Conservation (phyloP, 2,329 filamentous ascomycete species). For the Rhinocladiella mackenziei region DNA sequence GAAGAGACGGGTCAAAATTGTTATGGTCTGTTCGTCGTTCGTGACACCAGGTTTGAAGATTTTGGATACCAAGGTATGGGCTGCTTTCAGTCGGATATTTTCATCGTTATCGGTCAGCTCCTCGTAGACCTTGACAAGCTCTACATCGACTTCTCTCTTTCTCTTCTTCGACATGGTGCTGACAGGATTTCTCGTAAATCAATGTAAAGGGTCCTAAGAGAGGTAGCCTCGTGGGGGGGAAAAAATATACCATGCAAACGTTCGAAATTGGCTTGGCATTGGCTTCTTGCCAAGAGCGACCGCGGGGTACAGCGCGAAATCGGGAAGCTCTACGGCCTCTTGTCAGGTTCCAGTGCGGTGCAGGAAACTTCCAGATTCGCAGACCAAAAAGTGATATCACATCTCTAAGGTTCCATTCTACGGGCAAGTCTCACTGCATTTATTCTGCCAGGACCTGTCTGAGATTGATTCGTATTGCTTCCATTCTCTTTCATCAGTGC, state of each 20-base stretch:
- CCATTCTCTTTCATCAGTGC: too few relatives aligned
- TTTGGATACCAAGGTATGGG: constrained; percentile 42
- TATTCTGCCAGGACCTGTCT: too few relatives aligned
- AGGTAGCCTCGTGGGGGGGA: too few relatives aligned
- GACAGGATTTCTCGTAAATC: background rate
- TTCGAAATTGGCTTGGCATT: too few relatives aligned
- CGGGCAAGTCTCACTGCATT: too few relatives aligned
- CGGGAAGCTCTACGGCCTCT: too few relatives aligned
- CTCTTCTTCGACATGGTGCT: constrained; percentile 25
- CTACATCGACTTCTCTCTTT: constrained; percentile 38
- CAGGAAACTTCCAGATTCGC: constrained; percentile 5
- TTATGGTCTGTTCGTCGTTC: constrained; percentile 40
- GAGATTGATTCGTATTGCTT: too few relatives aligned
- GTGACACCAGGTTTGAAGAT: constrained; percentile 42
- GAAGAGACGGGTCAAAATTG: constrained; percentile 62
- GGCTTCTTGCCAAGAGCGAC: too few relatives aligned
- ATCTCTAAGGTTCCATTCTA: background rate
- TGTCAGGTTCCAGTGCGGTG: background rate
- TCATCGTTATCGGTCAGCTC: constrained; percentile 47
- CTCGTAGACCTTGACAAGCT: constrained; percentile 48
- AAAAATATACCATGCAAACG: too few relatives aligned
- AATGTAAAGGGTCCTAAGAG: too few relatives aligned
- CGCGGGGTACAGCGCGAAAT: too few relatives aligned
- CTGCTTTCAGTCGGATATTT: constrained; percentile 45
- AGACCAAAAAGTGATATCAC: too few relatives aligned